phyloP scores from a whole-genome alignment of 805 yeast species.

The Huiozyma sinensis region DNA sequence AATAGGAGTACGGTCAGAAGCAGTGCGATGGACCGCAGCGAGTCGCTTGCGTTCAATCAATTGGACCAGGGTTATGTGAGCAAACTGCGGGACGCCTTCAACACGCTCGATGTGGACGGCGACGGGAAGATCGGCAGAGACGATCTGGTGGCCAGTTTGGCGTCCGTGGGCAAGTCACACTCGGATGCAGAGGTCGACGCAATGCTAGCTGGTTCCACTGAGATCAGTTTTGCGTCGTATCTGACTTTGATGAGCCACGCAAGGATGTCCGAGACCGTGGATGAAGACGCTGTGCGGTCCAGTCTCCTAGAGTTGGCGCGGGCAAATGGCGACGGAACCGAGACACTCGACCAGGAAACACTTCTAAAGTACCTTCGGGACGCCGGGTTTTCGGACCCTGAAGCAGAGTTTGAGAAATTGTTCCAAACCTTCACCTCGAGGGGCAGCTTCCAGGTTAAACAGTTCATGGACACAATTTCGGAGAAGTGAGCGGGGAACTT shows the following conservation, averaged over 20 bases:
- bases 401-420: constrained; percentile 38
- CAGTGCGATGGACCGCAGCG: constrained; percentile 16
- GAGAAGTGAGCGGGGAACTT: constrained; percentile 8
- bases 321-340: constrained; percentile 29
- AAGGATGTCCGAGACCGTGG: constrained; percentile 39
- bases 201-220: constrained; percentile 36
- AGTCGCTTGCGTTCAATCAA: constrained; percentile 29
- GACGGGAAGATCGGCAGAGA: constrained; percentile 51
- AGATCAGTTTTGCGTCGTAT: constrained; percentile 53
- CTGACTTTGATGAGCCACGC: constrained; percentile 51
- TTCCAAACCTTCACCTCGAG: constrained; percentile 46
- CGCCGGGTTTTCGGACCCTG: constrained; percentile 29
- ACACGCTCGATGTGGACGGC: constrained; percentile 70
- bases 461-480: constrained; percentile 46
- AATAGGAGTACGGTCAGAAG: neutral
- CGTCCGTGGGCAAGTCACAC: constrained; percentile 41
- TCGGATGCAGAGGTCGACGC: constrained; percentile 6
- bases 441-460: constrained; percentile 48
- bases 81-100: constrained; percentile 63
- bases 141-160: constrained; percentile 46
- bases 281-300: constrained; percentile 26
- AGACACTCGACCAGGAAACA: constrained; percentile 36
- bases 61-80: constrained; percentile 54
- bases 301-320: constrained; percentile 38
- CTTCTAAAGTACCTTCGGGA: constrained; percentile 42